Base-by-base conservation (phyloP, 208 protist genomes). In the Borovskyia barvae region DNA sequence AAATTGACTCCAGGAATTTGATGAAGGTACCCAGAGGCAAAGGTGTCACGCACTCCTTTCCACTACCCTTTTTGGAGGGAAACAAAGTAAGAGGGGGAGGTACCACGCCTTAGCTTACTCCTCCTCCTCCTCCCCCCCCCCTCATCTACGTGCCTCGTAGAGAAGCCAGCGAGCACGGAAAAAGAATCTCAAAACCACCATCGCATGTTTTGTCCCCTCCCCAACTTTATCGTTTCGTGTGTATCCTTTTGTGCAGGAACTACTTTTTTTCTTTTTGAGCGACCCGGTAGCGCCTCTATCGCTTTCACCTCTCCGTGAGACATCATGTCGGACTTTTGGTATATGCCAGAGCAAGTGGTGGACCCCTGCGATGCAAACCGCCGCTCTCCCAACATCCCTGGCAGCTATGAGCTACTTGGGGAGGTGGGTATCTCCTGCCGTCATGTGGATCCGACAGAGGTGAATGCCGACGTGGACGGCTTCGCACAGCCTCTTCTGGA, bases 301-400 rank as follows among this genome's bases (percentile, higher is more conserved):
- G 22, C 4, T 15, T 26, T 3, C 20, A 57, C 35, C 24, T 3
- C 7, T 15, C 26, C 15, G 29, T n/a, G 26, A 52, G 19, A 43
- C 32, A 66, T 22, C 17, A 85, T 83, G 74, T 72, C 75, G 0
- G 80, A 87, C 26, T 77, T 61, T 46, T 88, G 85, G 81, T 77
- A 75, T 42, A 80, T 89, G 24, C 35, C 64, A 5, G 63, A 77
- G 25, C 53, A 75, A 36, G 39, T 92, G 17, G 42, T 29, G 9
- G 75, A 87, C 43, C 76, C 60, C 43, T 58, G 75, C 15, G 78
- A 54, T 2, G 76, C 80, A 49, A 89, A 92, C 49, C 68, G 76
- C 11, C 48, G 63, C 12, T 46, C 19, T 30, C 74, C 77, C 6
- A 87, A 84, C 64, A 20, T 58, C 17, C 65, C 81, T 6, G 58